Evolutionary conservation across 306 rosid species (phyloP).

Genomic region (Dryas octopetala): DNA sequence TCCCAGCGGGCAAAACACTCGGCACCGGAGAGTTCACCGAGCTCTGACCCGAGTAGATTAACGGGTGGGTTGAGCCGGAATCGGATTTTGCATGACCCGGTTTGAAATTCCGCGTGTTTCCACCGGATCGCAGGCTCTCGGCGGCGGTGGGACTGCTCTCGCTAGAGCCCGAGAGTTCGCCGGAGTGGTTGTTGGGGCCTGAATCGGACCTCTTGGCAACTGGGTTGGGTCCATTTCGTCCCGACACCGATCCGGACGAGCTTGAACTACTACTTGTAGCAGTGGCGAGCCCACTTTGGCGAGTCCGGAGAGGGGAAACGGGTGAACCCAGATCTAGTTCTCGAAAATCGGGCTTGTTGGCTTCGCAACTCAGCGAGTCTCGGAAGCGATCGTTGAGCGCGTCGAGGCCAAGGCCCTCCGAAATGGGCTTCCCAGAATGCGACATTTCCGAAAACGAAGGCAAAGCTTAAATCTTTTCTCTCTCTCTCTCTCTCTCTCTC

Average conservation of each 20-base stretch:
- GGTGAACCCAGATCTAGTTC: slow-evolving; percentile 97
- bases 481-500: not conserved
- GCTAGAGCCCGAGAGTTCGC: slow-evolving; percentile 86
- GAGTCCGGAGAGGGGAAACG: slow-evolving; percentile 76
- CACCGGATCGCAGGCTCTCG: slow-evolving; percentile 49
- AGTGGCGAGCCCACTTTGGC: slow-evolving; percentile 38
- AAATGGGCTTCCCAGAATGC: slow-evolving; percentile 59
- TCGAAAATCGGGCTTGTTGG: slow-evolving; percentile 80
- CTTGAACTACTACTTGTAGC: slow-evolving; percentile 79
- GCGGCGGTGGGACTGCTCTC: slow-evolving; percentile 76
- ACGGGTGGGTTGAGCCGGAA: slow-evolving; percentile 48
- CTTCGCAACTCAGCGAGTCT: slow-evolving; percentile 56
- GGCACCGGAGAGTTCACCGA: slow-evolving; percentile 63
- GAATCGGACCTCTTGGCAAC: slow-evolving; percentile 52
- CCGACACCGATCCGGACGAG: slow-evolving; percentile 88
- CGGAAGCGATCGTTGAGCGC: slow-evolving; percentile 58
- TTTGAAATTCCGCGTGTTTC: slow-evolving; percentile 35
- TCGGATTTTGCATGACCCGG: slow-evolving; percentile 70
- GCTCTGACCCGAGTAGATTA: slow-evolving; percentile 60
- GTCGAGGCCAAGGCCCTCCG: slow-evolving; percentile 42
- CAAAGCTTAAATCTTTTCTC: slow-evolving; percentile 3
- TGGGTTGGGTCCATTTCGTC: slow-evolving; percentile 48
- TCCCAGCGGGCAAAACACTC: slow-evolving; percentile 78
- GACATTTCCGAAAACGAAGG: slow-evolving; percentile 51
- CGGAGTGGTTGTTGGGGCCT: slow-evolving; percentile 64